phyloP scores from a whole-genome alignment of 2,329 filamentous ascomycete genomes.

The Phialophora tarda region DNA sequence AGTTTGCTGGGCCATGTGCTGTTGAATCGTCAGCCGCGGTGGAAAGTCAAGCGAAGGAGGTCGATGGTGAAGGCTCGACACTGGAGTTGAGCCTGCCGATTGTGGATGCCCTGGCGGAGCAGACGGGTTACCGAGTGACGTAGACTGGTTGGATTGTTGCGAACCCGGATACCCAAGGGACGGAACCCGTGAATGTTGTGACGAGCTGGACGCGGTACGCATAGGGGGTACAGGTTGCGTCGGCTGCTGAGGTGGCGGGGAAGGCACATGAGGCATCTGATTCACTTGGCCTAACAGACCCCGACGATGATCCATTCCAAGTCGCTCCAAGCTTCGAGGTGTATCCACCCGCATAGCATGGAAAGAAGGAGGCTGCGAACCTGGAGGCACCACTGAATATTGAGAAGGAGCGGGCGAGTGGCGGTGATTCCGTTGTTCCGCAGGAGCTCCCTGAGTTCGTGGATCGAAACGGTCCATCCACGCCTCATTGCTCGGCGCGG shows the following conservation, averaged over 20 bases:
- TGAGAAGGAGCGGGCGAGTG: conserved; percentile 36
- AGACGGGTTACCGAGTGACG: conserved; percentile 24
- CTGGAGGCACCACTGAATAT: conserved; percentile 37
- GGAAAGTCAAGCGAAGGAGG: conserved; percentile 30
- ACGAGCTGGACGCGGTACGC: conserved; percentile 29
- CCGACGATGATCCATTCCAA: conserved; percentile 34
- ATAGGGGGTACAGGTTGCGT: conserved; percentile 25
- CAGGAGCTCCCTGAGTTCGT: conserved; percentile 25
- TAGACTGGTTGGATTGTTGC: conserved; percentile 19
- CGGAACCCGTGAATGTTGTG: conserved; percentile 34
- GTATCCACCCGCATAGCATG: conserved; percentile 28
- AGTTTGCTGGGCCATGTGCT: conserved; percentile 35
- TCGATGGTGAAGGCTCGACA: conserved; percentile 37
- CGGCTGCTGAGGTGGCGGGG: conserved; percentile 37
- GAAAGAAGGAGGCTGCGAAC: conserved; percentile 21
- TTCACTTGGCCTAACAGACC: conserved; percentile 30
- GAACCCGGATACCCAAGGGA: conserved; percentile 32
- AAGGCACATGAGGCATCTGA: conserved; percentile 34
- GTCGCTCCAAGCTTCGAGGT: conserved; percentile 28
- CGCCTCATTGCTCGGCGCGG: conserved; percentile 30
- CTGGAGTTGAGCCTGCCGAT: conserved; percentile 38
- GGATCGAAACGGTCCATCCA: conserved; percentile 40
- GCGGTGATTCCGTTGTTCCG: conserved; percentile 33
- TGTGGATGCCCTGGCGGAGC: conserved; percentile 30
- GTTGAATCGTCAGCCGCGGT: conserved; percentile 37